These are phyloP conservation scores for Nevesoporus exiguus DNA, from an alignment of 768 basidiomycete species.

Conservation along the genomic window DNA sequence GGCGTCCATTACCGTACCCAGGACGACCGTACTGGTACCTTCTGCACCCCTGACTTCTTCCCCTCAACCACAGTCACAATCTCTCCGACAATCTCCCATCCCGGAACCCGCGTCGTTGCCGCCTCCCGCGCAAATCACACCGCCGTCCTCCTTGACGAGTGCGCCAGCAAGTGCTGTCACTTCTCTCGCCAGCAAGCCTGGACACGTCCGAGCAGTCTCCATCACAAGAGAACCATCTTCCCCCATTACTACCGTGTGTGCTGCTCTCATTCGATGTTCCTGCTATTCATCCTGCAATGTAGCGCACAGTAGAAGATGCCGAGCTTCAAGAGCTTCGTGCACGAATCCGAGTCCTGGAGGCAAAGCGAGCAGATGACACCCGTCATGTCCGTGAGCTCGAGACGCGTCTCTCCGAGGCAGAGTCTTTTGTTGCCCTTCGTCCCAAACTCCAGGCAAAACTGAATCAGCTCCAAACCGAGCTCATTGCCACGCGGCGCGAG, in stretches of 20 bases:
- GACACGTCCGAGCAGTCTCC: constrained; percentile 12
- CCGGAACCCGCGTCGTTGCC: constrained; percentile 7
- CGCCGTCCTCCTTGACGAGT: constrained; percentile 15
- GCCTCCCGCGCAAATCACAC: constrained; percentile 15
- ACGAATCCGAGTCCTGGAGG: constrained; percentile 82
- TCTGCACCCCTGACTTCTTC: constrained; percentile 33
- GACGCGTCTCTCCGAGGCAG: constrained; percentile 76
- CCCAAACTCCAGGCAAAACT: constrained; percentile 92
- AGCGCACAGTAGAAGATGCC: constrained; percentile 45
- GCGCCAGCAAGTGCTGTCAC: constrained; percentile 1
- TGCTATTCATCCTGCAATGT: constrained; percentile 9
- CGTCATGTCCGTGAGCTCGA: constrained; percentile 84
- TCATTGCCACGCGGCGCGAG: constrained; percentile 70
- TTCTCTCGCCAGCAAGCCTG: constrained; percentile 5
- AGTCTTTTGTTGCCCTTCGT: constrained; percentile 76
- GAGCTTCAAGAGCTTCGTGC: constrained; percentile 79
- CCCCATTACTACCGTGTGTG: constrained; percentile 21
- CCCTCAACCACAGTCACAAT: constrained; percentile 24
- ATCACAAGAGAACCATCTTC: constrained; percentile 30
- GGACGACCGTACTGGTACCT: constrained; percentile 40
- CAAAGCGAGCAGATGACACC: constrained; percentile 81
- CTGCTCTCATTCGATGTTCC: background rate
- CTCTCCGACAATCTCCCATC: constrained; percentile 19
- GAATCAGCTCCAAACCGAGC: constrained; percentile 73
- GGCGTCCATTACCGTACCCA: constrained; percentile 14